Evolutionary conservation across 2,329 filamentous ascomycete genomes (phyloP).

Genomic region (Talaromyces amestolkiae): DNA sequence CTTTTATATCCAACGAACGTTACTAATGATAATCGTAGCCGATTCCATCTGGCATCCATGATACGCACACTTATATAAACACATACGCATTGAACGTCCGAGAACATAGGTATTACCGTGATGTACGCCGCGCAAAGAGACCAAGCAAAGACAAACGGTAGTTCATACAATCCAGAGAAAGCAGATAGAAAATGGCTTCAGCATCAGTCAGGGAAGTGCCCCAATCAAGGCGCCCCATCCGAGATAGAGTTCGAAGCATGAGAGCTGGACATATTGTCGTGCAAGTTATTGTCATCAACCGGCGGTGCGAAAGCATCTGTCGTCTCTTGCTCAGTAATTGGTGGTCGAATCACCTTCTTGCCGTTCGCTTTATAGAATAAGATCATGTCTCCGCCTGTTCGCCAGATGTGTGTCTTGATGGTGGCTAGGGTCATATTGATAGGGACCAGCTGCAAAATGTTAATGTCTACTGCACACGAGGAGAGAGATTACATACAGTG

Average conservation of each 20-base stretch:
- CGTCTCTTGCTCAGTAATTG: conserved; percentile 9
- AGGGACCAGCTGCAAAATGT: conserved; percentile 50
- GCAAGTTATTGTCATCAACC: conserved; percentile 7
- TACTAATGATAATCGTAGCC: neutral
- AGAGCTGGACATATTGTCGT: conserved; percentile 5
- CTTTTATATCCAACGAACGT: neutral
- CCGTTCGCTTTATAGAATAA: conserved; percentile 90
- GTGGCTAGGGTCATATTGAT: conserved; percentile 91
- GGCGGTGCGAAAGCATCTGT: neutral
- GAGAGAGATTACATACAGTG: conserved; percentile 58
- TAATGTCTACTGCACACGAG: conserved; percentile 20
- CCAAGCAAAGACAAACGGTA: neutral
- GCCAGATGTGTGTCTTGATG: conserved; percentile 88
- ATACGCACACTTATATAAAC: neutral
- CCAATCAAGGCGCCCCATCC: neutral
- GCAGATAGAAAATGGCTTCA: too few relatives aligned
- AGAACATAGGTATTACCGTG: neutral
- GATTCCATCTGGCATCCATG: neutral
- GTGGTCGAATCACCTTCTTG: conserved; percentile 55
- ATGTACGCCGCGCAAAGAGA: neutral
- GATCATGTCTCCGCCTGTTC: conserved; percentile 87
- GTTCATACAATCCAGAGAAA: neutral
- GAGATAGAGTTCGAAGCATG: conserved; percentile 9
- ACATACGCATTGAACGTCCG: neutral
- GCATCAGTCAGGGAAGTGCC: neutral